A percentile compares a stretch with the other conserved stretches of the same genome.
These are phyloP conservation scores for Chlamydomonas schloesseri DNA, from an alignment of 139 green algal species.

Conservation along the genomic window DNA sequence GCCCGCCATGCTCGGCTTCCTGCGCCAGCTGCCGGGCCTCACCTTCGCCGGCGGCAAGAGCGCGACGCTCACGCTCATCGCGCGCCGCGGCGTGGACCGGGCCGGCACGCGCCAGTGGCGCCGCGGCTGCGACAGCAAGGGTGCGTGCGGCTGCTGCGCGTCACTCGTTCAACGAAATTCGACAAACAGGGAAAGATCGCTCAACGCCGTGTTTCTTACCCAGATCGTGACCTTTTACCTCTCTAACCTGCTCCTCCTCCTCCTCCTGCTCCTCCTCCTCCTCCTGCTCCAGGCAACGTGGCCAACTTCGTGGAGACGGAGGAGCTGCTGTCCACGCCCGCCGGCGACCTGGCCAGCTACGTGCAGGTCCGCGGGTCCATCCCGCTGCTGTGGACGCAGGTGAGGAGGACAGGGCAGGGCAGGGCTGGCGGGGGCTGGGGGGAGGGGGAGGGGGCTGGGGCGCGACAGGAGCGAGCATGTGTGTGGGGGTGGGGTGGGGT, in stretches of 20 bases:
- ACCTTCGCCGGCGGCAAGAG: conserved; percentile 40
- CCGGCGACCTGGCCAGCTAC: conserved; percentile 23
- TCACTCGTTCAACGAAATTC: no score
- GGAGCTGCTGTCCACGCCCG: conserved; percentile 75
- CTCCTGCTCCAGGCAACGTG: conserved; percentile 66
- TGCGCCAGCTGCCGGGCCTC: conserved; percentile 74
- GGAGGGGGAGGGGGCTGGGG: not conserved
- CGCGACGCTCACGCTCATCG: conserved; percentile 57
- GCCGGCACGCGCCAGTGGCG: conserved; percentile 88
- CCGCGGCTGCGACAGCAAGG: conserved; percentile 78
- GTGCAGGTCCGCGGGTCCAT: conserved; percentile 84
- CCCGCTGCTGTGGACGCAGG: conserved; percentile 87
- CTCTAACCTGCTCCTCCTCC: no score
- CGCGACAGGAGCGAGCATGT: not conserved
- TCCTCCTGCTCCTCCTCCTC: no score
- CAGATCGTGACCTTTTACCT: no score
- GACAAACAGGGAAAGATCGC: no score
- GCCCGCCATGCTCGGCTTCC: conserved; percentile 80
- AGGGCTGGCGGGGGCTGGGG: not conserved
- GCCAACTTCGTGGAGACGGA: conserved; percentile 96
- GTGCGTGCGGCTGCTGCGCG: no score
- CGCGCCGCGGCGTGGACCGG: conserved; percentile 62
- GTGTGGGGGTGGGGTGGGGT: not conserved
- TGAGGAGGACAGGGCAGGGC: not conserved
- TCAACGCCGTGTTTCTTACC: no score